Base-by-base conservation (phyloP, 768 basidiomycete species). In the Galerina sulciceps region DNA sequence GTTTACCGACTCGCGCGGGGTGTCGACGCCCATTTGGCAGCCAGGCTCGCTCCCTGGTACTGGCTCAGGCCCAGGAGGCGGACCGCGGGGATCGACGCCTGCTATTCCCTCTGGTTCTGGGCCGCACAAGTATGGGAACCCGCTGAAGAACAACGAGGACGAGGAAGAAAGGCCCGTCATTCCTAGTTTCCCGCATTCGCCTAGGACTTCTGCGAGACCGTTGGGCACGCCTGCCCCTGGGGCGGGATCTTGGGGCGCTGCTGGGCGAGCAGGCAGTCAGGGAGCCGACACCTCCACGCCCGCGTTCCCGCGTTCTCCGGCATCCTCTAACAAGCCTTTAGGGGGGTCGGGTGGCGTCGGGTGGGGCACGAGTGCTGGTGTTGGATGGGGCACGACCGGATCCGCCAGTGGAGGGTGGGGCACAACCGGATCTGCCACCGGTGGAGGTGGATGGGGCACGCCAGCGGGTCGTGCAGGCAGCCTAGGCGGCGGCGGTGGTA, bases 41-140 rank as follows among this genome's bases (percentile, higher is more conserved):
- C 1, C 46, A 6, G 44, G 18, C 31, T 51, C 48, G 2, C 49
- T 66, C 23, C 57, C 69, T 40, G 55, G 46, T 22, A 57, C 53
- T 31, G 26, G 26, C 2, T 31, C 26, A 31, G 26, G 26, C 8
- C 26, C 26, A 1, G 26, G 26, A 8, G 26, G 26, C 3, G 55
- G 58, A 18, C 61, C 60, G 8, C 47, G 44, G 15, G 35, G 45
- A 10, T 26, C 52, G 36, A 14, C 58, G 8, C 23, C 44, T 6
- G 14, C 38, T 31, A 3, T 31, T 31, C 26, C 26, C 8, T 31
- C 26, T 31, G 26, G 26, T 5, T 8, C 4, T 11, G 36, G 48
- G 2, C 50, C 50, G 17, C 48, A 45, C n/a, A 62, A 58, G 6
- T 69, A 69, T 53, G 67, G 65, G 1, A 69, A 69, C 44, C 69